Evolutionary conservation across 768 basidiomycete species (phyloP), one percentile per base, ranked within the genome.

Genomic region (Psilocybe subaeruginosa): DNA sequence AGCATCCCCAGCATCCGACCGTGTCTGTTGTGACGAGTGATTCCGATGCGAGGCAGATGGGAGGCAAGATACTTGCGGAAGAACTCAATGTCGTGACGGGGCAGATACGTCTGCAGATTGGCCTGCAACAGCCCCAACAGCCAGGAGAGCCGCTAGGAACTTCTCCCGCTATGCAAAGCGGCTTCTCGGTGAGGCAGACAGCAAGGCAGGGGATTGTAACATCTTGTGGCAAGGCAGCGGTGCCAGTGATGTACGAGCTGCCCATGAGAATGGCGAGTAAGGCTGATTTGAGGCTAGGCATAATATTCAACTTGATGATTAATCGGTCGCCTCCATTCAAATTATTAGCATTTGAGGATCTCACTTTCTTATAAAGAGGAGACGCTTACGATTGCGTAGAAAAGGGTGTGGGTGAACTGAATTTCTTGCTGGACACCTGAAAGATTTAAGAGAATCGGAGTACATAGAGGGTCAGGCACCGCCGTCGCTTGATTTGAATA

Each of bases 91-190:
- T 12, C 7, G 50, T 19, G 43, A 54, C 39, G 33, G 55, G 35
- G 30, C 60, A 61, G 12, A 61, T 49, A 16, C 33, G 47, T 45
- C 49, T 58, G 23, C 52, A 58, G 19, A 60, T 37, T 53, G 51
- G 51, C 8, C 8, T 53, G 52, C 65, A 63, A 41, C 65, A 62
- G 7, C 65, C 62, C 65, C 65, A 66, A 37, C 62, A 63, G 14
- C 60, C 60, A 14, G 56, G 59, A 8, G 47, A 39, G 1, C 61
- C 64, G 1, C 58, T 45, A 6, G 64, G 37, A 8, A 49, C 43
- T 39, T 65, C 45, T 30, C 58, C 64, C 19, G 30, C 57, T 23
- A 53, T 46, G 23, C 64, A 64, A n/a, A 55, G 19, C 3, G 64
- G 64, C 17, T 54, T 54, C 5, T 41, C 54, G 2, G 16, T 9